Evolutionary conservation across 306 rosid genomes (phyloP).

Genomic region (Abrus pulchellus): DNA sequence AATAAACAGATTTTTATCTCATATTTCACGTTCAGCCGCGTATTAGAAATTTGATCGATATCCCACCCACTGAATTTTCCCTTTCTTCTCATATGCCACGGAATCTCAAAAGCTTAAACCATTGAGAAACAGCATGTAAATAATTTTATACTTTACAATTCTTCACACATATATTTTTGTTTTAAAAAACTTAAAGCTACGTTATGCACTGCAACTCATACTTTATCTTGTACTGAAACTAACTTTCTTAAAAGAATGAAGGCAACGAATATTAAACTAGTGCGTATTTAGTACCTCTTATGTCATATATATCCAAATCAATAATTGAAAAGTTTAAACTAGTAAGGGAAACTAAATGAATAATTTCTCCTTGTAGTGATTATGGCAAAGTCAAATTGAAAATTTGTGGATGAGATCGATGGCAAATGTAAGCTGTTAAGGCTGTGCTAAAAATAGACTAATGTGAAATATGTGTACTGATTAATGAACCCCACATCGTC

Average conservation of each 20-base stretch:
- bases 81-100: background rate
- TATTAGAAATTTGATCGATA: background rate
- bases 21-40: background rate
- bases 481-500: conserved; percentile 45
- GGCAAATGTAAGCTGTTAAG: background rate
- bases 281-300: background rate
- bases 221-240: background rate
- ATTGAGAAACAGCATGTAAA: background rate
- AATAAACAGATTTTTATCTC: background rate
- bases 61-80: background rate
- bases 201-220: background rate
- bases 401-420: too few relatives aligned
- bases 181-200: background rate
- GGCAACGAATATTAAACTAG: background rate
- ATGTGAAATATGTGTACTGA: conserved; percentile 21
- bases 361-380: too few relatives aligned
- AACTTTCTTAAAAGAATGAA: background rate
- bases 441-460: conserved; percentile 14
- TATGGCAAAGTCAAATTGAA: too few relatives aligned
- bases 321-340: too few relatives aligned
- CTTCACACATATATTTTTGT: background rate
- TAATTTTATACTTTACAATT: background rate
- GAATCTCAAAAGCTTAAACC: too few relatives aligned
- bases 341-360: too few relatives aligned
- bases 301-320: too few relatives aligned